phyloP scores from a whole-genome alignment of 306 rosid genomes.

The Medicago ruthenica region DNA sequence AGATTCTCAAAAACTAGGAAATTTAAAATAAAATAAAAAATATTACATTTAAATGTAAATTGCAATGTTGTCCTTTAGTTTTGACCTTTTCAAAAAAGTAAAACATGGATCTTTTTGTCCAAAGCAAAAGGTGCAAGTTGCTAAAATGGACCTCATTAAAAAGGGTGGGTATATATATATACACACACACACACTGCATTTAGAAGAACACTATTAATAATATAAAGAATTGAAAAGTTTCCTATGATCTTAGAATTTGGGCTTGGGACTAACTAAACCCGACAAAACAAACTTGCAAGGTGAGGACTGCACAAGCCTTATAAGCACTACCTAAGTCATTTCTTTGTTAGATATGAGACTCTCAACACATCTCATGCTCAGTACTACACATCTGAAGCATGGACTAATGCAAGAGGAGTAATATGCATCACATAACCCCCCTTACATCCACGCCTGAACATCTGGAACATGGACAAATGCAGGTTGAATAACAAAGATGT shows the following conservation, averaged over 20 bases:
- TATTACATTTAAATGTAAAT: too few species aligned
- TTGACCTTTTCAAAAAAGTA: too few species aligned
- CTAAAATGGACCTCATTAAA: too few species aligned
- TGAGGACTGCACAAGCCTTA: neutral
- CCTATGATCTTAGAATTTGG: slow-evolving; percentile 1
- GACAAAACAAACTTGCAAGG: neutral
- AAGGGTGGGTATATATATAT: too few species aligned
- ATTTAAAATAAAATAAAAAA: too few species aligned
- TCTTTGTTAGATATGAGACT: neutral
- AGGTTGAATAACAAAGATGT: neutral
- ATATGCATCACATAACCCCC: slow-evolving; percentile 3
- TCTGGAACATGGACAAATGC: neutral
- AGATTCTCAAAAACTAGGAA: too few species aligned
- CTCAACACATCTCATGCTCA: neutral
- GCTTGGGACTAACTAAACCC: neutral
- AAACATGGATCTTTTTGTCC: too few species aligned
- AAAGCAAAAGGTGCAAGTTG: too few species aligned
- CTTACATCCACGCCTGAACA: neutral
- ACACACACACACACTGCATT: neutral
- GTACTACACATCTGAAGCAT: neutral
- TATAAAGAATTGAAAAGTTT: slow-evolving; percentile 4
- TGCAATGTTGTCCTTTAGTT: too few species aligned
- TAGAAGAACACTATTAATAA: neutral
- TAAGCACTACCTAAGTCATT: neutral
- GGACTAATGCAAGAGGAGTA: neutral